Conservation (phyloP, 2,329 filamentous ascomycete genomes). For the Fusarium chlamydosporum region DNA sequence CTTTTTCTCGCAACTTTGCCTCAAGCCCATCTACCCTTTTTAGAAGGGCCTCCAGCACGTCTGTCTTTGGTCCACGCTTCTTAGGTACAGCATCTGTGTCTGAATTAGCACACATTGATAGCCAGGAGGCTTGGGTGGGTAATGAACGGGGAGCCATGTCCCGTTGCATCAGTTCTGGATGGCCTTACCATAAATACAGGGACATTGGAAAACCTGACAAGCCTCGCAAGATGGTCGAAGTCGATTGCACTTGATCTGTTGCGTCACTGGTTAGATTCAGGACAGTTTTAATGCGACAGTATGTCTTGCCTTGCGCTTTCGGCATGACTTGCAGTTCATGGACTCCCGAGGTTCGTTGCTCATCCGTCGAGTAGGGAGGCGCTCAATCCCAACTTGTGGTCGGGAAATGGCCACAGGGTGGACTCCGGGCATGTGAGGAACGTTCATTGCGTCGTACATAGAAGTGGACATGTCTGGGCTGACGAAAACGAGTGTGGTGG, state of each 20-base stretch:
- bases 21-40: conserved; percentile 90
- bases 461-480: conserved; percentile 57
- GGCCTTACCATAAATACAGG: conserved; percentile 83
- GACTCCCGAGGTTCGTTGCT: conserved; percentile 85
- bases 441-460: conserved; percentile 59
- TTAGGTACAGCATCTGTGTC: conserved; percentile 84
- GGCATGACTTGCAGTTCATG: conserved; percentile 96
- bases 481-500: conserved; percentile 9
- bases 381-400: conserved; percentile 85
- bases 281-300: conserved; percentile 13
- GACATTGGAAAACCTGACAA: conserved; percentile 89
- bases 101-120: conserved; percentile 12
- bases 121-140: neutral
- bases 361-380: conserved; percentile 77
- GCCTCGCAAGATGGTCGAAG: conserved; percentile 88
- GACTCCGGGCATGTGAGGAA: conserved; percentile 60
- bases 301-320: conserved; percentile 84
- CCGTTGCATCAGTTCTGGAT: neutral
- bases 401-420: conserved; percentile 74
- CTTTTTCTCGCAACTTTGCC: conserved; percentile 80
- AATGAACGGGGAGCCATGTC: neutral
- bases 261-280: conserved; percentile 20
- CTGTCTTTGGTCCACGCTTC: conserved; percentile 90
- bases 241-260: conserved; percentile 91
- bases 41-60: conserved; percentile 85